Conservation (phyloP, 495 filamentous ascomycete species). For the Podospora comata region DNA sequence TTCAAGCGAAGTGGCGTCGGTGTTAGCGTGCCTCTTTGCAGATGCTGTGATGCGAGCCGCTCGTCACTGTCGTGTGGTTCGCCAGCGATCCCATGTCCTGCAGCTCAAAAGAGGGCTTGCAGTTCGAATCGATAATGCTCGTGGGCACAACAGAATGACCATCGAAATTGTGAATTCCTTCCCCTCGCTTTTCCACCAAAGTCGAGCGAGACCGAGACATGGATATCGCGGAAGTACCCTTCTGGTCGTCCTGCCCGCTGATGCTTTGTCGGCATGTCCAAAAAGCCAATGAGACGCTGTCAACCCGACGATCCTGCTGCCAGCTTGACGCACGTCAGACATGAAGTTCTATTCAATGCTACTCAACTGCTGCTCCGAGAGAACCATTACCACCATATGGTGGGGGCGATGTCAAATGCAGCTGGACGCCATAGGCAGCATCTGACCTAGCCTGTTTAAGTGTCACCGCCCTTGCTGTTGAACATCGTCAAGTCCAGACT, state of each 20-base stretch:
- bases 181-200: neutral
- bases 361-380: neutral
- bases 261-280: neutral
- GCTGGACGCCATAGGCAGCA: neutral
- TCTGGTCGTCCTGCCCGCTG: neutral
- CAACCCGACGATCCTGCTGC: conserved; percentile 2
- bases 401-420: neutral
- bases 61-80: neutral
- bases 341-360: neutral
- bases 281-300: neutral
- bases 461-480: neutral
- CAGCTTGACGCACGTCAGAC: neutral
- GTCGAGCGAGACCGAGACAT: neutral
- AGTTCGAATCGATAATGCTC: neutral
- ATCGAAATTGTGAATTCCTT: neutral
- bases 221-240: neutral
- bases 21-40: neutral
- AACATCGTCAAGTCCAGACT: neutral
- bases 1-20: neutral
- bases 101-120: neutral
- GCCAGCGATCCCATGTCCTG: neutral
- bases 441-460: neutral
- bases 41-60: neutral
- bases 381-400: neutral
- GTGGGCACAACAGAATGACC: neutral